Conservation (phyloP, 2,329 filamentous ascomycete species). For the Drechslerella stenobrocha region DNA sequence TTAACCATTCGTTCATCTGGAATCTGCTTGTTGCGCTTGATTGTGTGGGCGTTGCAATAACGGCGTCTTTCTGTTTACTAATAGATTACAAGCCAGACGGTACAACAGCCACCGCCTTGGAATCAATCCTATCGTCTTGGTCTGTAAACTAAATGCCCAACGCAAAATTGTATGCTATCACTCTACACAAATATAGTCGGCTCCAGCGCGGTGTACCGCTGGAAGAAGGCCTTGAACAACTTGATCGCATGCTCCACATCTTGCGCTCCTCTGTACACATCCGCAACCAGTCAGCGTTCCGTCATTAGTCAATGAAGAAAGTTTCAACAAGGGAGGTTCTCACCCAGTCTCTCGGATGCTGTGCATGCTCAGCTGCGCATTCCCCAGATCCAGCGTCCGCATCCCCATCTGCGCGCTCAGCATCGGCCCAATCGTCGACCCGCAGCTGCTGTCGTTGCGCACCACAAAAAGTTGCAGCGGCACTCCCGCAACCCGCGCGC, state of each 20-base stretch:
- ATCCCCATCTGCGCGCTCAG: slow-evolving; percentile 82
- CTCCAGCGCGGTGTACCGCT: slow-evolving; percentile 80
- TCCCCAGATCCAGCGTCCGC: slow-evolving; percentile 87
- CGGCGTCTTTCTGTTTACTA: too few relatives aligned
- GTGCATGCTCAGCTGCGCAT: slow-evolving; percentile 95
- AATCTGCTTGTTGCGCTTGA: too few relatives aligned
- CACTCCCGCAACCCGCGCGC: slow-evolving; percentile 71
- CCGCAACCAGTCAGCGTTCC: too few relatives aligned
- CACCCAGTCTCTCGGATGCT: slow-evolving; percentile 83
- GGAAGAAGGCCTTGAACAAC: slow-evolving; percentile 84
- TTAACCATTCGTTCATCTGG: too few relatives aligned
- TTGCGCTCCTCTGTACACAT: slow-evolving; percentile 68
- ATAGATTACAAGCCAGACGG: too few relatives aligned
- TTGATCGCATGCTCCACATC: slow-evolving; percentile 85
- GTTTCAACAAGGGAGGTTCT: slow-evolving; percentile 11
- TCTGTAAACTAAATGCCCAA: slow-evolving; percentile 1
- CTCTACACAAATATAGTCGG: slow-evolving; percentile 72
- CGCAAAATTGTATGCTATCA: too few relatives aligned
- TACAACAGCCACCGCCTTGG: too few relatives aligned
- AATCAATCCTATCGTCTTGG: not conserved
- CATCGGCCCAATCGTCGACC: slow-evolving; percentile 98
- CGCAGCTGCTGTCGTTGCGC: slow-evolving; percentile 90
- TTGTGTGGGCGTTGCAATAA: too few relatives aligned
- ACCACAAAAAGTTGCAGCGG: slow-evolving; percentile 96
- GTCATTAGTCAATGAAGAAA: not conserved